Base-by-base conservation (phyloP, 345 rosid species). In the Rhodamnia argentea region DNA sequence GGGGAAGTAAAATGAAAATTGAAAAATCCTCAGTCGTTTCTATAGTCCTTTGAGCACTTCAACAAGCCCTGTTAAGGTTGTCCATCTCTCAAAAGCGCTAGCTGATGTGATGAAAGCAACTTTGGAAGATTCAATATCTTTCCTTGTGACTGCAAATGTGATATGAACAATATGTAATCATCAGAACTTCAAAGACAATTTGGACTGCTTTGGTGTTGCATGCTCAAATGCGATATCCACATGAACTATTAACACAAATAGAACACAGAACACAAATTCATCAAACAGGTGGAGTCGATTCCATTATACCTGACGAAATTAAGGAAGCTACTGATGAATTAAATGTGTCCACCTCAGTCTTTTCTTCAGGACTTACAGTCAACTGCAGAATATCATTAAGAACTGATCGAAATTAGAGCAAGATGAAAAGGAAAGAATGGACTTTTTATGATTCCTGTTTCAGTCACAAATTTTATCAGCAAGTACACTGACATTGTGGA, bases 41-140 rank as follows among this genome's bases (percentile, higher is more conserved):
- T 88, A 93, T 18, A 95, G 93, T 75, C 98, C 96, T 85, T 92
- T 95, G 57, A 95, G 97, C 88, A 93, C 93, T 85, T 55, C 92
- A 58, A 90, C 88, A 50, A 95, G 92, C 59, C 99, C 98, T 4
- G 96, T 92, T 90, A 94, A 92, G 85, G 89, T 70, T 40, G 93
- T 92, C 98, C 98, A 95, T 90, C 93, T 93, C 93, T 95, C 98
- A 85, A 95, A 92, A 74, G 98, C 98, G 50, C 90, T 86, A 82
- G 99, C 98, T 32, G 98, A 95, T 64, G 93, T 89, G 75, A 95
- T 94, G 85, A 95, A 95, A 42, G 98, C 95, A 0, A 86, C 81
- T 90, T 95, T 97, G 56, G 98, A 95, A 89, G 97, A 94, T 85
- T 94, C 95, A 37, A 93, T 84, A 88, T 97, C 97, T 44, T 92